phyloP scores from a whole-genome alignment of 1,284 basidiomycete genomes.

The Rhodotorula sp. region DNA sequence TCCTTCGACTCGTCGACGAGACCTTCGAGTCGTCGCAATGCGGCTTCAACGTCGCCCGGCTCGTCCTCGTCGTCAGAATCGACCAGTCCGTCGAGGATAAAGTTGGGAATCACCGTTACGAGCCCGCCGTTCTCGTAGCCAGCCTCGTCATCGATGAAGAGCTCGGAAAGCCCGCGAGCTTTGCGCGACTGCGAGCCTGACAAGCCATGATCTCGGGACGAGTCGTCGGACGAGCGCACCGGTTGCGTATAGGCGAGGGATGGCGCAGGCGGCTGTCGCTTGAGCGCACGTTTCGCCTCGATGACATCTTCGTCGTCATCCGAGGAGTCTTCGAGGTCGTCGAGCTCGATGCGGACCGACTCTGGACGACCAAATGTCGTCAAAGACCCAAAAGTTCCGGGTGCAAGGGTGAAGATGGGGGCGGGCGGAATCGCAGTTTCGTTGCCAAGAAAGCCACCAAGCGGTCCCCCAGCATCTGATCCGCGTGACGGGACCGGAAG shows the following conservation, averaged over 20 bases:
- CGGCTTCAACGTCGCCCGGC: slow-evolving; percentile 71
- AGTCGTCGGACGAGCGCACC: slow-evolving; percentile 57
- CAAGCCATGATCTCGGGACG: slow-evolving; percentile 52
- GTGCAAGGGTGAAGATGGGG: slow-evolving; percentile 21
- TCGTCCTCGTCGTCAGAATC: slow-evolving; percentile 65
- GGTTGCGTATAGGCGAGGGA: slow-evolving; percentile 45
- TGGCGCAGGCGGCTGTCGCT: slow-evolving; percentile 42
- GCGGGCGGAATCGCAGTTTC: not conserved
- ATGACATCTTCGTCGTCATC: slow-evolving; percentile 42
- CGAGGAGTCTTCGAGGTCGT: slow-evolving; percentile 45
- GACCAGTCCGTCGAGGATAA: slow-evolving; percentile 65
- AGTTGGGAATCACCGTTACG: slow-evolving; percentile 53
- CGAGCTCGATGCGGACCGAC: slow-evolving; percentile 44
- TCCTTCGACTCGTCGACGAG: slow-evolving; percentile 70
- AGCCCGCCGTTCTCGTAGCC: slow-evolving; percentile 15
- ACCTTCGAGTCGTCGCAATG: slow-evolving; percentile 72
- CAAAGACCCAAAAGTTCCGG: not conserved
- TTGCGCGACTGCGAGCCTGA: slow-evolving; percentile 50
- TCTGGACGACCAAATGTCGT: slow-evolving; percentile 10
- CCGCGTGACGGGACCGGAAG: too few relatives aligned
- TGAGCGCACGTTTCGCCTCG: slow-evolving; percentile 39
- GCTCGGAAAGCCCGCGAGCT: slow-evolving; percentile 43
- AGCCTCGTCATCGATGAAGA: slow-evolving; percentile 36
- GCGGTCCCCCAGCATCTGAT: too few relatives aligned
- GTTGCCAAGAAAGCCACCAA: too few relatives aligned